Percentiles rank a stretch among this genome's conserved stretches.
phyloP scores from a whole-genome alignment of 2,329 filamentous ascomycete species.

The Fusarium austroafricanum region DNA sequence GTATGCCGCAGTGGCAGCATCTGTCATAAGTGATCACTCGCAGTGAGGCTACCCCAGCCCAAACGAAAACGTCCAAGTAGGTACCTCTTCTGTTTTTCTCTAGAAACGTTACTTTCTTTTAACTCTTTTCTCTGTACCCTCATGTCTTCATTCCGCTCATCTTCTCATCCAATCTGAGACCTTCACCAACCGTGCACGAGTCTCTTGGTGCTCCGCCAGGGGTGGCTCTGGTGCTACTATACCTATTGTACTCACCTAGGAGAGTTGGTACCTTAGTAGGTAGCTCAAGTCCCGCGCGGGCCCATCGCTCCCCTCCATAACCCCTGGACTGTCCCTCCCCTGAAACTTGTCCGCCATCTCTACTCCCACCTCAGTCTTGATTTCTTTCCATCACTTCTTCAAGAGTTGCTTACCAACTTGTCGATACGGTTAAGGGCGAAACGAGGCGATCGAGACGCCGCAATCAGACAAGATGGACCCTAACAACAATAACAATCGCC shows the following conservation, averaged over 20 bases:
- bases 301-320: slow-evolving; percentile 40
- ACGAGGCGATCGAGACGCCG: slow-evolving; percentile 27
- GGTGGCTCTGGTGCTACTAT: slow-evolving; percentile 31
- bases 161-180: slow-evolving; percentile 7
- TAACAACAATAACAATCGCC: slow-evolving; percentile 71
- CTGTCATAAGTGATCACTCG: slow-evolving; percentile 6
- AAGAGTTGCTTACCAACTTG: slow-evolving; percentile 26
- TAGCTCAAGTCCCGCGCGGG: slow-evolving; percentile 29
- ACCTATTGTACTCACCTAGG: not conserved
- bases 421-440: slow-evolving; percentile 36
- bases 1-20: slow-evolving; percentile 9
- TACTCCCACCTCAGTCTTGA: slow-evolving; percentile 36
- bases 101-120: not conserved
- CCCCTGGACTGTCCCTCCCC: slow-evolving; percentile 45
- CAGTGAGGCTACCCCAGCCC: not conserved
- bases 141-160: not conserved
- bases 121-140: not conserved
- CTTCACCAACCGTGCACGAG: slow-evolving; percentile 5
- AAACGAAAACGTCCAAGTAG: not conserved
- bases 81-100: not conserved
- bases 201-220: slow-evolving; percentile 30
- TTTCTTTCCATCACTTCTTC: slow-evolving; percentile 16
- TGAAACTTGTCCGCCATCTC: slow-evolving; percentile 45
- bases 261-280: not conserved
- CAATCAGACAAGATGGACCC: slow-evolving; percentile 59